Percentiles rank a stretch among this genome's conserved stretches.
Conservation (phyloP, 805 yeast genomes). For the Candida dendrica region DNA sequence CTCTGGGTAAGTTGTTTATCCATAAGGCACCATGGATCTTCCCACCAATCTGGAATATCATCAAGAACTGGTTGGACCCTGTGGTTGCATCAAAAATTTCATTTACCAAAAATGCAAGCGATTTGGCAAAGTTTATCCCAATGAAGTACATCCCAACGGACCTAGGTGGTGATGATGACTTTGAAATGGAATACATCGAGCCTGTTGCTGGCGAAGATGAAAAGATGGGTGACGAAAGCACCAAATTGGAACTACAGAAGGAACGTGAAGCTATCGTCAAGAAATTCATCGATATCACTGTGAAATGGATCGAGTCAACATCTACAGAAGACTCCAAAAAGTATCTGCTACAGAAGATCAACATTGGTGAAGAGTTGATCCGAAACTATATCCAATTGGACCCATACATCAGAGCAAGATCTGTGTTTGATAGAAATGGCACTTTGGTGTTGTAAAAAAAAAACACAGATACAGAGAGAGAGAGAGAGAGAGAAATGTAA, state of each 20-base stretch:
- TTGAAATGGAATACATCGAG: constrained; percentile 47
- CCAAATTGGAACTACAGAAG: constrained; percentile 34
- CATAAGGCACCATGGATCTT: constrained; percentile 98
- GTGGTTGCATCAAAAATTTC: constrained; percentile 88
- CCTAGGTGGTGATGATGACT: constrained; percentile 67
- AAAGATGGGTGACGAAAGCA: constrained; percentile 35
- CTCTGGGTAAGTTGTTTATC: constrained; percentile 73
- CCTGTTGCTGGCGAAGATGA: constrained; percentile 60
- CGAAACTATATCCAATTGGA: constrained; percentile 65
- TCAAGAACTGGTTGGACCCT: constrained; percentile 93
- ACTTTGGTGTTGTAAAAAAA: constrained; percentile 21
- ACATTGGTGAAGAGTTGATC: constrained; percentile 44
- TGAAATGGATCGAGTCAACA: constrained; percentile 69
- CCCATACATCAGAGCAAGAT: constrained; percentile 74
- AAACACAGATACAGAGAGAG: too few species aligned
- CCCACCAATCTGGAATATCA: constrained; percentile 87
- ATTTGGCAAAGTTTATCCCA: constrained; percentile 57
- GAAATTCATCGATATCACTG: constrained; percentile 56
- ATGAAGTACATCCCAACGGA: constrained; percentile 54
- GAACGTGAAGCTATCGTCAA: constrained; percentile 51
- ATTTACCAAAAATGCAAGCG: constrained; percentile 68
- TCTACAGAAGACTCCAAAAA: constrained; percentile 40
- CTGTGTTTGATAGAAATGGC: constrained; percentile 76
- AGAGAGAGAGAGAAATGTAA: too few species aligned
- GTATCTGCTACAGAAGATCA: constrained; percentile 47